Base-by-base conservation (phyloP, 2,329 filamentous ascomycete genomes). In the Aspergillus sp. region DNA sequence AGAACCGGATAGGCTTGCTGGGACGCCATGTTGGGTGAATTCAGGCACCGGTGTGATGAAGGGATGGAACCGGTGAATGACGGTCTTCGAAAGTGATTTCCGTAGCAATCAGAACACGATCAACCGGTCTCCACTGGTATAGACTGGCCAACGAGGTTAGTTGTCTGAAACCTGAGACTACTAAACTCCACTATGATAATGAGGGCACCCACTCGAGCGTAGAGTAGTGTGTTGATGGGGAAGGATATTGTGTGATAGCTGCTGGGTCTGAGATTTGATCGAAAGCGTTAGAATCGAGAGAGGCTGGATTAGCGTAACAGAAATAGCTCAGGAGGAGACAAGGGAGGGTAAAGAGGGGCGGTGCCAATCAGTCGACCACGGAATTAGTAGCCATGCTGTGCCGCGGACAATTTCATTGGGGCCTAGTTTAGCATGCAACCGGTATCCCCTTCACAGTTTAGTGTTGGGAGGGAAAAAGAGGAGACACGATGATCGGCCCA, bases 1-100 rank as follows among this genome's bases (percentile, higher is more conserved):
- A 77, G 70, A 19, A 68, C 59, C 48, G 74, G 74, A 61, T 73
- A 76, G 41, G 60, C 48, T 58, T 55, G 53, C 28, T 59, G 45
- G 12, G 54, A 41, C 9, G 28, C 25, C 53, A 60, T 58, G 32
- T 47, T 57, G 55, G 57, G 58, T 15, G 32, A 15, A 1, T 36
- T 36, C 4, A 36, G 12, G 10, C 32, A 36, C 32, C 32, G 32
- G 32, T 36, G 32, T 36, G 3, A 15, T 36, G 32, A 36, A 13
- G 32, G 10, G 41, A 50, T 58, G 9, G 10, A 1, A 45, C 41
- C 21, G 32, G 12, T 13, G 41, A n/a, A 45, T 21, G 17, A 21
- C 6, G 19, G n/a, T 45, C 41, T 15, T 23, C 41, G 19, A 45
- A 23, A 23, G 19, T 45, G 10, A 21, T 45, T 45, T 23, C 41